Base-by-base conservation (phyloP, 768 basidiomycete species). In the Lentinus brumalis region DNA sequence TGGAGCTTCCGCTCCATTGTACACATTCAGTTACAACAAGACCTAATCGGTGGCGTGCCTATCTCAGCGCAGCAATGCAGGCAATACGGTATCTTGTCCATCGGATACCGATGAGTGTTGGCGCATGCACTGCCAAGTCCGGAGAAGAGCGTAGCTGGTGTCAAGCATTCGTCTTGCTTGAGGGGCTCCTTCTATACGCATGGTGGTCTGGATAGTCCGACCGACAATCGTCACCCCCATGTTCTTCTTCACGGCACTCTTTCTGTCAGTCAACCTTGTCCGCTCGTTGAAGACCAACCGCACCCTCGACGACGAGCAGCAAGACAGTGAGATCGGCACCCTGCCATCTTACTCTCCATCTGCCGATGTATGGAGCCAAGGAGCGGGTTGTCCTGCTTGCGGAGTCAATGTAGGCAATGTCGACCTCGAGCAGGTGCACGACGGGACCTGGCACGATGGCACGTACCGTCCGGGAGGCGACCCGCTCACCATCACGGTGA, bases 391-490 rank as follows among this genome's bases (percentile, higher is more conserved):
- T 39, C 16, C 53, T 39, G 40, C 42, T 26, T 61, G 60, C 31
- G 29, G 16, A 5, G 53, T 52, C 9, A 35, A 55, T 12, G 16
- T 47, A 18, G 40, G 11, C 31, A n/a, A 9, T 4, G 47, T 41
- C 46, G 38, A 53, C 52, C 9, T 21, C 10, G 18, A 10, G 16
- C 2, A 56, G 31, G 41, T 42, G 21, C 50, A 41, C 41, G 54
- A 61, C 54, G 46, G 50, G 31, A 41, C 60, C 15, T 61, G 60
- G 60, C 60, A 61, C 50, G 60, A 56, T 16, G 15, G 30, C 16
- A 61, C 60, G 15, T 54, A 40, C 5, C 32, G 26, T 30, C 53
- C 60, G 7, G 47, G 46, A 18, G 53, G 50, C 21, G 6, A 32
- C 5, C 18, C 21, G 11, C 38, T 15, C 29, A 50, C 1, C 6